phyloP scores from a whole-genome alignment of 192 early-diverging fungal genomes.

The Umbelopsis ramanniana region DNA sequence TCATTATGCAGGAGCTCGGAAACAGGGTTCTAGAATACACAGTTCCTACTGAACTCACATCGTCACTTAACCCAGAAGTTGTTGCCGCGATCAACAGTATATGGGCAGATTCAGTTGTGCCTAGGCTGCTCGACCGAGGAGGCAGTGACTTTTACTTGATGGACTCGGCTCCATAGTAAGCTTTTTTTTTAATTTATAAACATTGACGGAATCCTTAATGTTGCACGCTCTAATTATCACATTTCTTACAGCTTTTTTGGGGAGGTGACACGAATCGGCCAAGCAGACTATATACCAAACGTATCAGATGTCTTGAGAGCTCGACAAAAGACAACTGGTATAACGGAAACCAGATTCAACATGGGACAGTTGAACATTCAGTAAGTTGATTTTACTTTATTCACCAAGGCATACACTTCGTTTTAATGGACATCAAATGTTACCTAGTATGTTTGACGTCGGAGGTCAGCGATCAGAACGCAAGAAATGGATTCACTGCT shows the following conservation, averaged over 20 bases:
- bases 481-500: constrained; percentile 89
- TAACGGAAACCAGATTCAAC: constrained; percentile 92
- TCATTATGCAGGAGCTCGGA: constrained; percentile 26
- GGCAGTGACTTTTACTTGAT: constrained; percentile 84
- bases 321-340: constrained; percentile 97
- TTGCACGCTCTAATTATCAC: background rate
- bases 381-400: constrained; percentile 52
- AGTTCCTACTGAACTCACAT: constrained; percentile 59
- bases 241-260: constrained; percentile 78
- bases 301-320: constrained; percentile 95
- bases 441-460: constrained; percentile 81
- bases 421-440: background rate
- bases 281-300: constrained; percentile 84
- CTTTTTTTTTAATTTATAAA: background rate
- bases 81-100: constrained; percentile 72
- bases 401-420: background rate
- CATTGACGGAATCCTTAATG: constrained; percentile 1
- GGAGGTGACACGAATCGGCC: constrained; percentile 83
- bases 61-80: constrained; percentile 64
- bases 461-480: constrained; percentile 85
- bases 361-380: constrained; percentile 91
- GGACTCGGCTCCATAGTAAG: constrained; percentile 91
- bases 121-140: constrained; percentile 68
- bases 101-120: constrained; percentile 73
- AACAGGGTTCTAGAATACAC: constrained; percentile 47